Percentiles rank a stretch among this genome's conserved stretches.
Conservation (phyloP, 2,329 filamentous ascomycete species). For the Orbilia javanica region DNA sequence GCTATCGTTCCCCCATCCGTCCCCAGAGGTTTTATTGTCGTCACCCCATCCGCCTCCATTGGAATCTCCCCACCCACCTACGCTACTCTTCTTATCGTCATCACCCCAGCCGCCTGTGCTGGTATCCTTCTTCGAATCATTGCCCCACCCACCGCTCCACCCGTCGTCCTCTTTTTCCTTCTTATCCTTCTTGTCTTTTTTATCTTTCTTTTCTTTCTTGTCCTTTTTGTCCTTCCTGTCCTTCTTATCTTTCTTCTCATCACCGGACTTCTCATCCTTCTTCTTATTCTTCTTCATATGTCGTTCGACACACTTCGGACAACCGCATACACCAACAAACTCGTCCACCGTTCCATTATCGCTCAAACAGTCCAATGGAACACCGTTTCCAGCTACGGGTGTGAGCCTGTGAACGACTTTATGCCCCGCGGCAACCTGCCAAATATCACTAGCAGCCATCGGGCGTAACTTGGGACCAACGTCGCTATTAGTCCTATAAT, state of each 20-base stretch:
- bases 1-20: not conserved
- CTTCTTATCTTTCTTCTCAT: not conserved
- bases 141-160: not conserved
- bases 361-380: slow-evolving; percentile 42
- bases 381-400: slow-evolving; percentile 25
- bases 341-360: slow-evolving; percentile 33
- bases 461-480: slow-evolving; percentile 30
- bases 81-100: not conserved
- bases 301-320: slow-evolving; percentile 22
- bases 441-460: slow-evolving; percentile 38
- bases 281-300: slow-evolving; percentile 9
- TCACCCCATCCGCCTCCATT: not conserved
- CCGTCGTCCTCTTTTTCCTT: slow-evolving; percentile 12
- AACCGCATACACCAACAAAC: slow-evolving; percentile 22
- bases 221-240: slow-evolving; percentile 29
- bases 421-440: slow-evolving; percentile 36
- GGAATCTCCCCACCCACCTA: not conserved
- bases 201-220: slow-evolving; percentile 18
- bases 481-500: slow-evolving; percentile 34
- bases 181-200: slow-evolving; percentile 25
- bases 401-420: slow-evolving; percentile 31
- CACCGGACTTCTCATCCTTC: not conserved
- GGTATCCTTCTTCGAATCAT: not conserved
- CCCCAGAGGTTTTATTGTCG: not conserved
- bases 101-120: not conserved